Evolutionary conservation across 2,329 filamentous ascomycete species (phyloP), one percentile per base, ranked within the genome.

Genomic region (Curvularia sp.): DNA sequence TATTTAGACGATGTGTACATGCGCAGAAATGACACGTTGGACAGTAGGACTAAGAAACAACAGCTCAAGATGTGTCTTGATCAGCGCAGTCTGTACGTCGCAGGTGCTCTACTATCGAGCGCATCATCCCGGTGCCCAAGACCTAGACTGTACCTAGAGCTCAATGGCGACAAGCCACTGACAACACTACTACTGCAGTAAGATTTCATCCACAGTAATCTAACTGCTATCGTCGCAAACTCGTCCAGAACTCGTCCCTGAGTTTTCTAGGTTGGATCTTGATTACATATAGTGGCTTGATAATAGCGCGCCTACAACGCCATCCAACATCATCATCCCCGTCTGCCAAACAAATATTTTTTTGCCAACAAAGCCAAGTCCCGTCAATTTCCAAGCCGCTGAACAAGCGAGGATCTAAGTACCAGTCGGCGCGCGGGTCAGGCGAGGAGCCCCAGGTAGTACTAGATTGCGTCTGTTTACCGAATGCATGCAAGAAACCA

Each of bases 1-100:
- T 64, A 69, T 6, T 51, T 68, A 2, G 67, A 71, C 38, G 67
- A 70, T 19, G 30, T 54, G 21, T 59, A 64, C 10, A 51, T 64
- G 21, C 51, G 56, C 23, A 63, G 56, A 53, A 61, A 64, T 18
- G 42, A 63, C 19, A 59, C 49, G 6, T 55, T 53, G 6, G 61
- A 59, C 34, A 57, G 59, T 12, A 54, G 57, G 30, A 63, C 60
- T 32, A 59, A 57, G 27, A 57, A 46, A 19, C 65, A 65, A 23
- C 54, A 67, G 13, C 57, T 67, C 9, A 60, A 53, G 60, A 67
- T 48, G 30, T 66, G n/a, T 66, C 65, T 63, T 55, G 25, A n/a
- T 53, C 56, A 21, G 45, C 34, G 10, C 48, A 42, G 18, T 47
- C 48, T 21, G 13, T 34, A n/a, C 12, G 12, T 32, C 13, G 13